Evolutionary conservation across 148 eudicot genomes (phyloP), one percentile per base, ranked within the genome.

Genomic region (Chenopodium suecicum): DNA sequence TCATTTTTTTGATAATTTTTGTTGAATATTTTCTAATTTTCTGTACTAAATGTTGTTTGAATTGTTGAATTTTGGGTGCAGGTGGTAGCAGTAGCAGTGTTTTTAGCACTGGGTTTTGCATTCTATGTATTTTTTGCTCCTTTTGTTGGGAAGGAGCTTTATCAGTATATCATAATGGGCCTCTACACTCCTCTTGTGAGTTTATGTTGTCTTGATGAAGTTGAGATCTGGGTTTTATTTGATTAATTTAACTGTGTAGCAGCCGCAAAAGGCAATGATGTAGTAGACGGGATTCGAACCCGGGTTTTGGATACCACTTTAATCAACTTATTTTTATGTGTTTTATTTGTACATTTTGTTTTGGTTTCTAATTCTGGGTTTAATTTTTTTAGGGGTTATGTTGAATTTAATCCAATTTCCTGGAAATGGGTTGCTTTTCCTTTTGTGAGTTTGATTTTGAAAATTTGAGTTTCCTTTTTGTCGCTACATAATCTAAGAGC

Each of bases 71-170:
- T 14, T 56, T 50, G 54, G 73, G 27, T 85, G 87, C 90, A 93
- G 98, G 96, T 95, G 77, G 98, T 93, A 52, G 97, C 96, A 60
- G 97, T 93, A 76, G 91, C 96, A 79, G 97, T 95, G 16, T 95
- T 95, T 84, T 64, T 95, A 84, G 98, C 98, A 85, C 74, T 95
- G 91, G 98, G 95, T 60, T 93, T 95, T 90, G 97, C 97, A 80
- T 95, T 90, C 78, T 95, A 92, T 89, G 98, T 95, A 2, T 95
- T 95, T 88, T 91, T 95, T 89, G 96, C 94, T 20, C 98, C 98
- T 73, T 95, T 95, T 95, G 94, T 95, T 73, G 98, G 97, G 70
- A 93, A 84, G 83, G 88, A 86, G 85, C 79, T 92, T 75, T 90
- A 87, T 81, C 97, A 93, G 88, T 93, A 91, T 71, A 91, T 92